Conservation (phyloP, 2,329 filamentous ascomycete species). For the Ascomycota sp. region DNA sequence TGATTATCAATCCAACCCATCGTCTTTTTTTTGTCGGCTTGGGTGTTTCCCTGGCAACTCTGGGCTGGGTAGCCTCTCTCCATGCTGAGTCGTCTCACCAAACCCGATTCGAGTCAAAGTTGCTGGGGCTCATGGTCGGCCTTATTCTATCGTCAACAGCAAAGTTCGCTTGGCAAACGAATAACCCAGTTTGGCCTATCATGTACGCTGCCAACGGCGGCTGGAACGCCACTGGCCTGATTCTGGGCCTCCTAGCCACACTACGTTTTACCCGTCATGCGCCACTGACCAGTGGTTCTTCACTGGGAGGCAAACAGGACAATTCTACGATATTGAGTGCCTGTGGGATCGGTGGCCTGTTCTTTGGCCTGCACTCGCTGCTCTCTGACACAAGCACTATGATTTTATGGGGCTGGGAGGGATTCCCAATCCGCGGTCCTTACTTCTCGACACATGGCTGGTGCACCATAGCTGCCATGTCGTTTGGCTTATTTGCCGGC, state of each 20-base stretch:
- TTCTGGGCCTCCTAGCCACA: conserved; percentile 55
- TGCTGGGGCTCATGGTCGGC: conserved; percentile 63
- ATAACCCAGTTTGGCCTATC: conserved; percentile 93
- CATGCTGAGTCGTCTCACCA: conserved; percentile 58
- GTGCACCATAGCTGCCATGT: conserved; percentile 74
- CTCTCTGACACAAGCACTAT: conserved; percentile 96
- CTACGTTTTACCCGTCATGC: conserved; percentile 53
- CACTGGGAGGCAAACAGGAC: conserved; percentile 19
- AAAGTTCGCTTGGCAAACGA: conserved; percentile 86
- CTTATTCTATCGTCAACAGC: conserved; percentile 68
- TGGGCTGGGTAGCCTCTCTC: conserved; percentile 70
- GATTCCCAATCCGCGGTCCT: conserved; percentile 76
- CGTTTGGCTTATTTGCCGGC: conserved; percentile 56
- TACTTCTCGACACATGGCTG: conserved; percentile 79
- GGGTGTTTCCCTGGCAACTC: conserved; percentile 57
- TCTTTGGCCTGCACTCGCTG: conserved; percentile 82
- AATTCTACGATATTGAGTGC: conserved; percentile 53
- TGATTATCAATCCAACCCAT: conserved; percentile 47
- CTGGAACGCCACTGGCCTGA: conserved; percentile 69
- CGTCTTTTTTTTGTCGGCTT: conserved; percentile 70
- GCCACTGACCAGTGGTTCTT: conserved; percentile 22
- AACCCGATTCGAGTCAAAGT: conserved; percentile 57
- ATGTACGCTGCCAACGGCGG: conserved; percentile 81
- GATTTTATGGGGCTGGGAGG: conserved; percentile 97
- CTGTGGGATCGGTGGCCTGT: conserved; percentile 59